Conservation (phyloP, 345 rosid species). For the Eucalyptus sp. region DNA sequence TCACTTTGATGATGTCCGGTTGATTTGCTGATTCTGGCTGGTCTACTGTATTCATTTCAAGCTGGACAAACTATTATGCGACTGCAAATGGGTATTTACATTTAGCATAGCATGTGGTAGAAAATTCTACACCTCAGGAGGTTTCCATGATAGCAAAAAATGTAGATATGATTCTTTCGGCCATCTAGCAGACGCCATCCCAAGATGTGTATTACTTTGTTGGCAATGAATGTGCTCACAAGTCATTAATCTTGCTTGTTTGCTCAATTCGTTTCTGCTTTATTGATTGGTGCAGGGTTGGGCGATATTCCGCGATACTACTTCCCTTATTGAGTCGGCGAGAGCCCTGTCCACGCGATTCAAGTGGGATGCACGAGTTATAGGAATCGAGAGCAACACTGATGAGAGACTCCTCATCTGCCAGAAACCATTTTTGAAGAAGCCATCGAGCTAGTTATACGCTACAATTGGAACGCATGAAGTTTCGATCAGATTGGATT, state of each 20-base stretch:
- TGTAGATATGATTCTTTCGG: not conserved
- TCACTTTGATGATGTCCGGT: not conserved
- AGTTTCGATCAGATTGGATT: not conserved
- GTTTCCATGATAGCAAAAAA: not conserved
- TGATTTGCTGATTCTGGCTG: not conserved
- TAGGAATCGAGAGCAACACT: slow-evolving; percentile 74
- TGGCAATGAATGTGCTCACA: not conserved
- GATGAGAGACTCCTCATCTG: slow-evolving; percentile 90
- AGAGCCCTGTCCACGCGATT: slow-evolving; percentile 55
- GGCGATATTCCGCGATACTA: slow-evolving; percentile 79
- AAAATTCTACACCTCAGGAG: not conserved
- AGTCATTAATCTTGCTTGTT: not conserved
- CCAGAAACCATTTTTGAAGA: slow-evolving; percentile 83
- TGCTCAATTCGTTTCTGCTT: not conserved
- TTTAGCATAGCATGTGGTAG: not conserved
- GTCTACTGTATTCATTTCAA: not conserved
- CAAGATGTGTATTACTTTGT: not conserved
- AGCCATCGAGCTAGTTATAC: slow-evolving; percentile 31
- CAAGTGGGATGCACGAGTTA: slow-evolving; percentile 95
- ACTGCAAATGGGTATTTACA: not conserved
- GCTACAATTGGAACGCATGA: not conserved
- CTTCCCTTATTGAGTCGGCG: slow-evolving; percentile 56
- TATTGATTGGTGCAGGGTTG: slow-evolving; percentile 61
- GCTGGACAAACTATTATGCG: not conserved
- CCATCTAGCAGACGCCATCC: not conserved